Percentiles rank a stretch among this genome's conserved stretches.
Evolutionary conservation across 257 asterid genomes (phyloP).

Genomic region (Nicotiana tomentosiformis): DNA sequence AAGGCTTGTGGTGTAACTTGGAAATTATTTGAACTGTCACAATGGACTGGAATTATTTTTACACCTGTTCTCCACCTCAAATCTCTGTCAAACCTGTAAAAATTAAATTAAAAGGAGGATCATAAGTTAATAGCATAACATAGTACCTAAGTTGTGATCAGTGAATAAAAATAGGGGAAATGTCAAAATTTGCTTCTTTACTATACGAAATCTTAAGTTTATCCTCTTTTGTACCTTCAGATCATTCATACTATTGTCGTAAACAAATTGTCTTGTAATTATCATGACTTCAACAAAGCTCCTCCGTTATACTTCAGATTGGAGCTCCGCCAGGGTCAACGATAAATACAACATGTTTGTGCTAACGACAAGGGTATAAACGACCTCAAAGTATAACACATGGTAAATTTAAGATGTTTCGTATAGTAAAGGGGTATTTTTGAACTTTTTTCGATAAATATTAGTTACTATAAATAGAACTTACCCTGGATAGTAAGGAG

Average conservation of each 20-base stretch:
- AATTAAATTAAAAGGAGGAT: neutral
- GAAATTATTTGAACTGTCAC: slow-evolving; percentile 42
- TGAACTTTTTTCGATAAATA: neutral
- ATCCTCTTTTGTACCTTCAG: neutral
- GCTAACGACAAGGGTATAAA: neutral
- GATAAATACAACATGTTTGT: neutral
- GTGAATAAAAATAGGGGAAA: neutral
- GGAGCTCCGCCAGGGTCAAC: neutral
- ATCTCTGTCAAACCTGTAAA: slow-evolving; percentile 45
- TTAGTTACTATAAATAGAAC: neutral
- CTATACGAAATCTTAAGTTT: neutral
- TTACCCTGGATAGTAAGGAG: slow-evolving; percentile 97
- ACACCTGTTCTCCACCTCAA: slow-evolving; percentile 55
- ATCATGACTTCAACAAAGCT: neutral
- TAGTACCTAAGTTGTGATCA: neutral
- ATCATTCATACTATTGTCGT: neutral
- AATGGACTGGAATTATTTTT: slow-evolving; percentile 35
- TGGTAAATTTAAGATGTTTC: neutral
- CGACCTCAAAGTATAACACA: no score
- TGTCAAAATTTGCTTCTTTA: neutral
- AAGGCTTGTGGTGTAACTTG: slow-evolving; percentile 27
- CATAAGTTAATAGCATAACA: neutral
- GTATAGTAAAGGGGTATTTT: neutral
- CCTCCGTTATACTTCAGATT: neutral
- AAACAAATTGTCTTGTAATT: neutral